Percentiles rank a stretch among this genome's conserved stretches.
These are phyloP conservation scores for Lenzites betulinus DNA, from an alignment of 768 basidiomycete species.

Conservation along the genomic window DNA sequence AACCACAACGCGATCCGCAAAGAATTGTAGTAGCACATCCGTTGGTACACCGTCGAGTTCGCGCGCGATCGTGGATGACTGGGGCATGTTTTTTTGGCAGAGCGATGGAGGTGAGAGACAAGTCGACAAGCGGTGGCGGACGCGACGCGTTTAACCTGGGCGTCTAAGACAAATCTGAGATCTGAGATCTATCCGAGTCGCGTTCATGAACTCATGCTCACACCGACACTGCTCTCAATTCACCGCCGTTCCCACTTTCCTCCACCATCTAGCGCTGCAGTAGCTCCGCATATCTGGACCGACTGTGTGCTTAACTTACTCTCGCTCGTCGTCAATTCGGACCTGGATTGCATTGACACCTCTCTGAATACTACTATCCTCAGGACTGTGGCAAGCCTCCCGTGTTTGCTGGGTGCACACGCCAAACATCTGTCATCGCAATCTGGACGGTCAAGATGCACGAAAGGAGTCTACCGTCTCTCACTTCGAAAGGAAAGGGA, in stretches of 20 bases:
- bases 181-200: too few species aligned
- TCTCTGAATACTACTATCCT: too few species aligned
- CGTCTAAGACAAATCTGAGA: too few species aligned
- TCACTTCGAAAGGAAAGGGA: conserved; percentile 56
- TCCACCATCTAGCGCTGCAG: too few species aligned
- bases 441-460: conserved; percentile 12
- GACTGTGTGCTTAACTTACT: too few species aligned
- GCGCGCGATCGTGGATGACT: conserved; percentile 53
- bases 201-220: too few species aligned
- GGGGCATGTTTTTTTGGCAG: conserved; percentile 33
- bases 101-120: neutral
- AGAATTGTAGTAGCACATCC: conserved; percentile 77
- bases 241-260: too few species aligned
- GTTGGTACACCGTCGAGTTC: conserved; percentile 61
- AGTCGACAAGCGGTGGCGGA: neutral
- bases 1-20: conserved; percentile 80
- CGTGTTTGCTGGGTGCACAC: neutral
- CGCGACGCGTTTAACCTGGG: neutral
- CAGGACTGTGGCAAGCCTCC: too few species aligned
- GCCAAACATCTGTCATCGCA: neutral
- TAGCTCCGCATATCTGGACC: too few species aligned
- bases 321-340: too few species aligned
- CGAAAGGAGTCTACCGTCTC: conserved; percentile 24
- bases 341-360: too few species aligned
- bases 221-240: neutral